Conservation (phyloP, 1,284 basidiomycete species). For the Singerocomus inundabilis region DNA sequence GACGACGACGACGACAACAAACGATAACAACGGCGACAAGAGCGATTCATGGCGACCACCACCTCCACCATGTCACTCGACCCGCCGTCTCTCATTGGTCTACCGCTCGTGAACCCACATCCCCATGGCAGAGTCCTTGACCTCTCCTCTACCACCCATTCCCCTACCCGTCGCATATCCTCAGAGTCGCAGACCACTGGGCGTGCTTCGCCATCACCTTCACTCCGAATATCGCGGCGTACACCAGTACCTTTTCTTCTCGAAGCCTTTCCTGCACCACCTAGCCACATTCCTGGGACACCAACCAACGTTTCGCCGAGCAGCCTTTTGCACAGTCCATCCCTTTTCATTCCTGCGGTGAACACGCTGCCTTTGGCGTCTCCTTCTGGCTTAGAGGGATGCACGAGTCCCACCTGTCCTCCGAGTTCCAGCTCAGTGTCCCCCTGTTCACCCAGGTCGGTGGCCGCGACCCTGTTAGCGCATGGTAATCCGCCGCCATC, state of each 20-base stretch:
- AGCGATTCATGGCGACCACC: slow-evolving; percentile 22
- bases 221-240: slow-evolving; percentile 32
- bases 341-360: slow-evolving; percentile 16
- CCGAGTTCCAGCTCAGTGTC: slow-evolving; percentile 3
- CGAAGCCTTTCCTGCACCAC: slow-evolving; percentile 32
- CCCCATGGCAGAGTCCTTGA: slow-evolving; percentile 13
- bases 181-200: slow-evolving; percentile 28
- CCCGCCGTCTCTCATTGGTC: slow-evolving; percentile 10
- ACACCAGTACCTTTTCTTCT: slow-evolving; percentile 33
- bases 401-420: not conserved
- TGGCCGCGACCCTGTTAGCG: not conserved
- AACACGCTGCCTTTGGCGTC: slow-evolving; percentile 7
- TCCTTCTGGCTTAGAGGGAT: not conserved
- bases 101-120: slow-evolving; percentile 7
- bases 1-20: not conserved
- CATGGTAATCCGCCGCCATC: slow-evolving; percentile 31
- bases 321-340: slow-evolving; percentile 10
- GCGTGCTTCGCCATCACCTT: slow-evolving; percentile 28
- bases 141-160: slow-evolving; percentile 5
- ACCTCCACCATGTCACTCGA: slow-evolving; percentile 21
- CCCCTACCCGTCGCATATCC: slow-evolving; percentile 23
- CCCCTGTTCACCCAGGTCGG: slow-evolving; percentile 17
- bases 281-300: slow-evolving; percentile 32
- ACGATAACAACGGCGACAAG: too few relatives aligned
- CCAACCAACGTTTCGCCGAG: slow-evolving; percentile 12